Percentiles rank a stretch among this genome's conserved stretches.
These are phyloP conservation scores for Elsinoe australis DNA, from an alignment of 2,329 filamentous ascomycete genomes.

Conservation along the genomic window DNA sequence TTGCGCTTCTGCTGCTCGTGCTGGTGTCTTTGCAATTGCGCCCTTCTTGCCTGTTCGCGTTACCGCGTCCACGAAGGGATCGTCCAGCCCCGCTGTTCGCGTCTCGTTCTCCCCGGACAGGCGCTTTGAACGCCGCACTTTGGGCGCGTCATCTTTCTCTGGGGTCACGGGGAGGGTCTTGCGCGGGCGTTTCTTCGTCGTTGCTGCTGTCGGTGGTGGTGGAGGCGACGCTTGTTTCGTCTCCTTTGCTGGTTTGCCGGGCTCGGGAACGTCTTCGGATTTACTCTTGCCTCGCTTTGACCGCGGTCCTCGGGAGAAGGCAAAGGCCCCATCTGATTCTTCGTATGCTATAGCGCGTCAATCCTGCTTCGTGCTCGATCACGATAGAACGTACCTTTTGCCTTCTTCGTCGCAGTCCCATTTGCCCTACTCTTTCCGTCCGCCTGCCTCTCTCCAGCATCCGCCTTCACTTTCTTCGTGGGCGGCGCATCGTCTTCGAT, in stretches of 20 bases:
- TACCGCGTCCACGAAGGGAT: slow-evolving; percentile 25
- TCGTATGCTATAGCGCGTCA: slow-evolving; percentile 32
- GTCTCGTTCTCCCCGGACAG: slow-evolving; percentile 37
- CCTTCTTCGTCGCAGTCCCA: slow-evolving; percentile 18
- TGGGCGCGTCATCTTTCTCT: slow-evolving; percentile 27
- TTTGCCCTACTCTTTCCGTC: slow-evolving; percentile 30
- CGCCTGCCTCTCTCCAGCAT: slow-evolving; percentile 28
- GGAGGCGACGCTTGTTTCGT: slow-evolving; percentile 25
- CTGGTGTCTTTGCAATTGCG: slow-evolving; percentile 21
- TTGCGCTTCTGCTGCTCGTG: slow-evolving; percentile 19
- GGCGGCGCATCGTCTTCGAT: slow-evolving; percentile 37
- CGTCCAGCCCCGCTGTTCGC: slow-evolving; percentile 19
- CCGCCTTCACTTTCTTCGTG: slow-evolving; percentile 37
- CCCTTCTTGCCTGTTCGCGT: slow-evolving; percentile 21
- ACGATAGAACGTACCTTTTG: too few species aligned
- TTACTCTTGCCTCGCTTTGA: slow-evolving; percentile 30
- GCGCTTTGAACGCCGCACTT: slow-evolving; percentile 39
- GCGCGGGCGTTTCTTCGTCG: slow-evolving; percentile 29
- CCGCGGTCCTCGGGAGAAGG: slow-evolving; percentile 39
- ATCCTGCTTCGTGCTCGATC: too few species aligned
- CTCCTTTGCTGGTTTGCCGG: slow-evolving; percentile 8
- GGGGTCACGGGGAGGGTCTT: slow-evolving; percentile 30
- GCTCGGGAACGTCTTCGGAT: slow-evolving; percentile 17
- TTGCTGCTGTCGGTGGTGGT: too few species aligned
- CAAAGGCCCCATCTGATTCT: slow-evolving; percentile 43